These are phyloP conservation scores for Graphilbum fragrans DNA, from an alignment of 2,329 filamentous ascomycete species.

Conservation along the genomic window DNA sequence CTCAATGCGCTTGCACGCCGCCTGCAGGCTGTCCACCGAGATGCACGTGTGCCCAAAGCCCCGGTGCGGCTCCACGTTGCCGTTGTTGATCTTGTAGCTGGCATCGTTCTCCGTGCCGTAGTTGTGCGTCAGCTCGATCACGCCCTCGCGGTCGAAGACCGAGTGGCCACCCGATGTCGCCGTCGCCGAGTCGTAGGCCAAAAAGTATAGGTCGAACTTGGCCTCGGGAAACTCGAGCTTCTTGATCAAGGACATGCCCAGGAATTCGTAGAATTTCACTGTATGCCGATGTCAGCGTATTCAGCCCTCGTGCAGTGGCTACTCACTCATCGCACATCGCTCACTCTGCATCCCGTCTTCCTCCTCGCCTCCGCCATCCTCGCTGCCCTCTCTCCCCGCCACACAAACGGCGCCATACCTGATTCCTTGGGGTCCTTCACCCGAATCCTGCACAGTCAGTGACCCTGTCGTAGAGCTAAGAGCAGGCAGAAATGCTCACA, in stretches of 20 bases:
- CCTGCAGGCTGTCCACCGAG: slow-evolving; percentile 72
- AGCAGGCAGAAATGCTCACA: slow-evolving; percentile 34
- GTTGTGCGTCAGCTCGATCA: slow-evolving; percentile 75
- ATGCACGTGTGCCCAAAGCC: slow-evolving; percentile 83
- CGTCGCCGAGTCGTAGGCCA: slow-evolving; percentile 70
- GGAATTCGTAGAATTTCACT: slow-evolving; percentile 88
- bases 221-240: slow-evolving; percentile 72
- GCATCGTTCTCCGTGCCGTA: slow-evolving; percentile 84
- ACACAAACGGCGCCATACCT: no score
- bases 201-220: slow-evolving; percentile 93
- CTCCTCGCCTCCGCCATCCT: background rate
- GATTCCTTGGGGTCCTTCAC: slow-evolving; percentile 87
- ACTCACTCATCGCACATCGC: background rate
- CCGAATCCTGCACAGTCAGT: slow-evolving; percentile 53
- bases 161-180: slow-evolving; percentile 63
- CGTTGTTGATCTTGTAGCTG: slow-evolving; percentile 70
- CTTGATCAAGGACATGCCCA: slow-evolving; percentile 76
- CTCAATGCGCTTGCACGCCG: slow-evolving; percentile 78
- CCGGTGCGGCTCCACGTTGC: slow-evolving; percentile 78
- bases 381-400: no score
- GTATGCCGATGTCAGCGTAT: slow-evolving; percentile 1
- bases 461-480: background rate
- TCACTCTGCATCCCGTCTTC: background rate
- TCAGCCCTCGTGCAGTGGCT: no score
- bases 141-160: slow-evolving; percentile 70